Evolutionary conservation across 139 green algal genomes (phyloP).

Genomic region (Chlamydomonas incerta): DNA sequence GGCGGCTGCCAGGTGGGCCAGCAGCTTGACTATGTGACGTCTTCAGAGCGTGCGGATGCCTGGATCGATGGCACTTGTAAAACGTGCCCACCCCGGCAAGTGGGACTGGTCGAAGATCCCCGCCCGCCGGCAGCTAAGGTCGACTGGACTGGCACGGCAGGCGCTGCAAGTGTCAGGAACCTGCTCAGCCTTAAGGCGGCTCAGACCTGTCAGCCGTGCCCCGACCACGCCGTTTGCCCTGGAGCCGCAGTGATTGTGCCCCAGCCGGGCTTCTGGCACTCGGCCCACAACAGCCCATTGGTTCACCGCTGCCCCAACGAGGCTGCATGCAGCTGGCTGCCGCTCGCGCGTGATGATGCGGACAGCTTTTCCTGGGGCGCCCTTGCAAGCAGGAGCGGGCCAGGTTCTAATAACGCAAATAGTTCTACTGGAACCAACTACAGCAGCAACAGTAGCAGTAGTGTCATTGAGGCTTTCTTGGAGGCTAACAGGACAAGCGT

Average conservation of each 20-base stretch:
- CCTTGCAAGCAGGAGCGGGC: no score
- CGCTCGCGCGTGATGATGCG: not conserved
- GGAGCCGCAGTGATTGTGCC: not conserved
- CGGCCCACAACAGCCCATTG: not conserved
- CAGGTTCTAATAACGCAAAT: no score
- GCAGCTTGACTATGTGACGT: not conserved
- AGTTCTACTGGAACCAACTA: no score
- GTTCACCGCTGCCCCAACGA: not conserved
- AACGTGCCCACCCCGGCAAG: not conserved
- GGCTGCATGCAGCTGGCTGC: not conserved
- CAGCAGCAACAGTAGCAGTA: no score
- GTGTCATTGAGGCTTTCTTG: no score
- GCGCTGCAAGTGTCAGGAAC: not conserved
- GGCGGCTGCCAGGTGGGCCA: not conserved
- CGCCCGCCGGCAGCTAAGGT: not conserved
- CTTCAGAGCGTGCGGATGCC: not conserved
- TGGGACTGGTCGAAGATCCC: not conserved
- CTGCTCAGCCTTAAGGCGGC: not conserved
- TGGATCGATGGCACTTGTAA: not conserved
- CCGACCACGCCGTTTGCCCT: not conserved
- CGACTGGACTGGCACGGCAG: not conserved
- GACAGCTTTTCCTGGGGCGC: not conserved
- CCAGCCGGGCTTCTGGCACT: not conserved
- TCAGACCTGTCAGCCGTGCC: not conserved
- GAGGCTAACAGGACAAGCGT: not conserved